phyloP scores from a whole-genome alignment of 208 protist genomes.

The Plasmodiophora brassicae region DNA sequence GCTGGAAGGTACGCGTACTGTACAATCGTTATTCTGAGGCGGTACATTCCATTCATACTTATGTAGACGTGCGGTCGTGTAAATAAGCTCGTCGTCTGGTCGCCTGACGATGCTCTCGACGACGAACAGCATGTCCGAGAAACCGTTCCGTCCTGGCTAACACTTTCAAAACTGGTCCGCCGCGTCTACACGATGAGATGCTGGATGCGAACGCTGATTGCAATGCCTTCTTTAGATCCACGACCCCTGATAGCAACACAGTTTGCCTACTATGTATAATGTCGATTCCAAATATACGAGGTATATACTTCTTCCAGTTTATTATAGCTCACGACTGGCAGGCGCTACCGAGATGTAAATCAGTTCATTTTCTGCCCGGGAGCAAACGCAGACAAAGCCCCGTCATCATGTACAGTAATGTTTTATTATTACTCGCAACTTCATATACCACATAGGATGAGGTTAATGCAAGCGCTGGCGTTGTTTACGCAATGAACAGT shows the following conservation, averaged over 20 bases:
- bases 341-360: background rate
- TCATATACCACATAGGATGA: too few relatives aligned
- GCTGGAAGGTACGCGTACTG: background rate
- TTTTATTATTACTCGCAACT: too few relatives aligned
- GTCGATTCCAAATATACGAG: background rate
- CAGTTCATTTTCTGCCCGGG: background rate
- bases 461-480: too few relatives aligned
- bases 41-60: background rate
- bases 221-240: background rate
- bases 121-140: background rate
- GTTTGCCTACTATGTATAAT: background rate
- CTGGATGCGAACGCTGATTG: background rate
- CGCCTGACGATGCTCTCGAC: background rate
- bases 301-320: background rate
- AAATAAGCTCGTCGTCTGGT: background rate
- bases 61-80: background rate
- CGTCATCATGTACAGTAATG: background rate
- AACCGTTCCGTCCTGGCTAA: background rate
- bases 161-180: background rate
- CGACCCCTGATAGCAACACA: background rate
- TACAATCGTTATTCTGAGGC: background rate
- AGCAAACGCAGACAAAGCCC: background rate
- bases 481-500: too few relatives aligned
- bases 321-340: background rate
- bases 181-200: background rate